Conservation (phyloP, 23 red algal species). For the Agarophyton chilense region DNA sequence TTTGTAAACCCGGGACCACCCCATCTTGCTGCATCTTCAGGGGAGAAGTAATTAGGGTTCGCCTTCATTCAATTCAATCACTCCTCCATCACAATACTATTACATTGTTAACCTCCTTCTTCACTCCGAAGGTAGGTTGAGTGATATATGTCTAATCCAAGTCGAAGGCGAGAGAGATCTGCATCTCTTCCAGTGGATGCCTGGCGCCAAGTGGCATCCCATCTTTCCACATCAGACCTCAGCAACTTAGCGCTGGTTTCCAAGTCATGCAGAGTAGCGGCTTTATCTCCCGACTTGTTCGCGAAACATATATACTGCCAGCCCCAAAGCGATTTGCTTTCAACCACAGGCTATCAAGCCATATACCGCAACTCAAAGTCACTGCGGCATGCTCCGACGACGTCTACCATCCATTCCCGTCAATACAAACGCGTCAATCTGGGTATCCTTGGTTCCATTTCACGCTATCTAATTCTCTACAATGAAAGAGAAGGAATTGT, state of each 20-base stretch:
- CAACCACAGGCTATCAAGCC: neutral
- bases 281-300: slow-evolving; percentile 24
- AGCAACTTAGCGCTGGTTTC: neutral
- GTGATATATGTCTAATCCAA: neutral
- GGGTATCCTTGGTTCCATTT: neutral
- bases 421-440: neutral
- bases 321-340: slow-evolving; percentile 18
- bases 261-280: neutral
- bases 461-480: neutral
- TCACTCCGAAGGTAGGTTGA: neutral
- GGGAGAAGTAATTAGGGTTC: too few species aligned
- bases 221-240: neutral
- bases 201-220: slow-evolving; percentile 12
- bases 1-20: too few species aligned
- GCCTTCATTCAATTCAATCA: too few species aligned
- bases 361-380: slow-evolving; percentile 12
- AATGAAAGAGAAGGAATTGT: neutral
- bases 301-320: neutral
- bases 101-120: neutral
- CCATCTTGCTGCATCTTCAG: too few species aligned
- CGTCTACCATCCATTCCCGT: neutral
- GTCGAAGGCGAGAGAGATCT: neutral
- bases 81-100: neutral
- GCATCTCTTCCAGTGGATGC: neutral
- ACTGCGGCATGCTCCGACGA: neutral